A percentile compares a stretch with the other conserved stretches of the same genome.
Evolutionary conservation across 139 green algal genomes (phyloP).

Genomic region (Chlamydomonas schloesseri): DNA sequence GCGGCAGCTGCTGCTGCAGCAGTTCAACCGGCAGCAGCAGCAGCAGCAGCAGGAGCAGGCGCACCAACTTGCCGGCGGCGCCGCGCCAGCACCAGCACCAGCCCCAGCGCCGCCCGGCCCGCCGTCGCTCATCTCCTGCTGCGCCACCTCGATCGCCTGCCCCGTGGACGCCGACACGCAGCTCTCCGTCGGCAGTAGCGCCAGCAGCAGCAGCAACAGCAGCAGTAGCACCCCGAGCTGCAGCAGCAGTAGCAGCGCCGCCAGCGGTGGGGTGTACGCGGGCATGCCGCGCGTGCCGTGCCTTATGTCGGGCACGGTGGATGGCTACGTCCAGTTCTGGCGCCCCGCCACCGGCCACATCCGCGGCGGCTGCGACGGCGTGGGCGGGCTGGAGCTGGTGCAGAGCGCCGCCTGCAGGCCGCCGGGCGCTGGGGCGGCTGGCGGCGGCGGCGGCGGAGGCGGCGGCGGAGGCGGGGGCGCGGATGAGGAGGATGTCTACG

Average conservation of each 20-base stretch:
- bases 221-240: background rate
- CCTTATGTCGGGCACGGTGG: conserved; percentile 47
- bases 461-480: background rate
- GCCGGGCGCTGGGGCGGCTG: background rate
- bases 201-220: background rate
- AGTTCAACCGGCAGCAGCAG: too few relatives aligned
- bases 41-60: too few relatives aligned
- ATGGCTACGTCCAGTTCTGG: conserved; percentile 54
- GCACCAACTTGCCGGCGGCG: too few relatives aligned
- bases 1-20: too few relatives aligned
- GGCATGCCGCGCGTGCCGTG: conserved; percentile 13
- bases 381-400: conserved; percentile 23
- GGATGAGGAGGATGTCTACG: too few relatives aligned
- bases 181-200: background rate
- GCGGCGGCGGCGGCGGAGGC: conserved; percentile 1
- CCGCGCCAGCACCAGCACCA: too few relatives aligned
- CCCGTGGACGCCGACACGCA: background rate
- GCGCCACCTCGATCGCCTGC: background rate
- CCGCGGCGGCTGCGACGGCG: too few relatives aligned
- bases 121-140: conserved; percentile 16
- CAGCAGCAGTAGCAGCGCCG: conserved; percentile 30
- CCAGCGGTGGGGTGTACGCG: background rate
- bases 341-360: background rate
- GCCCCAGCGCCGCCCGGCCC: too few relatives aligned
- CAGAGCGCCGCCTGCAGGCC: conserved; percentile 4